These are phyloP conservation scores for Cladosporium austrohemisphaericum DNA, from an alignment of 2,329 filamentous ascomycete species.

Conservation along the genomic window DNA sequence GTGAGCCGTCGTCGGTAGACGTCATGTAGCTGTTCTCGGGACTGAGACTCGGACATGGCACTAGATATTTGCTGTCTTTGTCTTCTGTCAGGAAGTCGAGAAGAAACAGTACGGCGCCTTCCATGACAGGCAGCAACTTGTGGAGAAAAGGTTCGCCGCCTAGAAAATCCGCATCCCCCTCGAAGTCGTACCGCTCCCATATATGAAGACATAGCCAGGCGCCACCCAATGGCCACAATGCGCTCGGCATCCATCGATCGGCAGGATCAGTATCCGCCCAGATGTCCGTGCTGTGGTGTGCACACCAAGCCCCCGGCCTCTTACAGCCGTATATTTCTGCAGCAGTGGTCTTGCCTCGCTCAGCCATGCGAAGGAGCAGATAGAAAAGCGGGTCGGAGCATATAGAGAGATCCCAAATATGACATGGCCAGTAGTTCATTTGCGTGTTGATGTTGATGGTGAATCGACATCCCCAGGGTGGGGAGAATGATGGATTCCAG, in stretches of 20 bases:
- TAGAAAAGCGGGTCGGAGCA: conserved; percentile 42
- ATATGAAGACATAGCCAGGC: conserved; percentile 28
- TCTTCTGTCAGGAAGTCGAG: background rate
- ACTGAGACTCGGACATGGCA: background rate
- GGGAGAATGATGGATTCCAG: conserved; percentile 43
- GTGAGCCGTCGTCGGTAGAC: background rate
- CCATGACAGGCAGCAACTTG: background rate
- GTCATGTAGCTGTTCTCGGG: background rate
- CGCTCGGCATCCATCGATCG: conserved; percentile 27
- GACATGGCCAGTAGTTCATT: conserved; percentile 51
- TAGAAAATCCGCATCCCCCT: background rate
- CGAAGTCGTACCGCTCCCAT: background rate
- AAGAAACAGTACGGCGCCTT: background rate
- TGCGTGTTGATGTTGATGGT: conserved; percentile 53
- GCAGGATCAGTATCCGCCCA: conserved; percentile 28
- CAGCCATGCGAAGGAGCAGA: conserved; percentile 25
- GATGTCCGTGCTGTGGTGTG: conserved; percentile 30
- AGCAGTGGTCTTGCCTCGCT: background rate
- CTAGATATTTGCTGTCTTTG: background rate
- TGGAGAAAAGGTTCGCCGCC: background rate
- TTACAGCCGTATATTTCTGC: background rate
- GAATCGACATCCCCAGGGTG: conserved; percentile 48
- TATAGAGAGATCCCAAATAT: conserved; percentile 30
- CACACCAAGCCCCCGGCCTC: conserved; percentile 26
- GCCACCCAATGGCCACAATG: conserved; percentile 29